Base-by-base conservation (phyloP, 192 early-diverging fungal genomes). In the Glomus cerebriforme region DNA sequence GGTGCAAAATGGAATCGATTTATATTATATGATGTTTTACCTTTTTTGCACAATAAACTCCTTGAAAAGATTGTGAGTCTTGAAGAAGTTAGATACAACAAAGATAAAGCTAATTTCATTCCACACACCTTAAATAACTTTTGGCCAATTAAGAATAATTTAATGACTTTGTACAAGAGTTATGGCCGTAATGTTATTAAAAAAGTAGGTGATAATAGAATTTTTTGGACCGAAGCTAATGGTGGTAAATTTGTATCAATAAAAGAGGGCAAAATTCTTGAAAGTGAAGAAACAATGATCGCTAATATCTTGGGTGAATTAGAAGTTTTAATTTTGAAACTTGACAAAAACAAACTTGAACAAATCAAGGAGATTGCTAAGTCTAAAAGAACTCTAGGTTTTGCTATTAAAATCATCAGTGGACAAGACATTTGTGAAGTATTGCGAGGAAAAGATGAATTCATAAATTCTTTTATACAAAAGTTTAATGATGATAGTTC, bases 1-100 rank as follows among this genome's bases (percentile, higher is more conserved):
- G 31, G 13, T 31, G 47, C 22, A 17, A 73, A 73, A 58, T 73
- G 71, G 71, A 73, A 73, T 31, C 43, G 43, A 32, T n/a, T 15
- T 34, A 73, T 73, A 9, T 59, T 73, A 22, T 73, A 17, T 47
- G 45, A 73, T 15, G 29, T 73, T 27, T 49, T 73, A 31, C 71
- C 71, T 15, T 2, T 19, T 9, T 47, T 73, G 27, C 71, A 73
- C 17, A 45, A 24, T 47, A n/a, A 10, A 32, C 26, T 73, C 2
- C 19, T 73, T 15, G 45, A 73, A 31, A 3, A n/a, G 4, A 68
- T 68, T 2, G 35, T 35, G 15, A n/a, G n/a, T 9, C n/a, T 68
- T 10, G 34, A 68, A 39, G 7, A n/a, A 24, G 10, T 12, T 19
- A 19, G 34, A 37, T 37, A 39, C 9, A 9, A 9, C 6, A 39